Percentiles rank a stretch among this genome's conserved stretches.
These are phyloP conservation scores for Suillus lakei DNA, from an alignment of 768 basidiomycete genomes.

Conservation along the genomic window DNA sequence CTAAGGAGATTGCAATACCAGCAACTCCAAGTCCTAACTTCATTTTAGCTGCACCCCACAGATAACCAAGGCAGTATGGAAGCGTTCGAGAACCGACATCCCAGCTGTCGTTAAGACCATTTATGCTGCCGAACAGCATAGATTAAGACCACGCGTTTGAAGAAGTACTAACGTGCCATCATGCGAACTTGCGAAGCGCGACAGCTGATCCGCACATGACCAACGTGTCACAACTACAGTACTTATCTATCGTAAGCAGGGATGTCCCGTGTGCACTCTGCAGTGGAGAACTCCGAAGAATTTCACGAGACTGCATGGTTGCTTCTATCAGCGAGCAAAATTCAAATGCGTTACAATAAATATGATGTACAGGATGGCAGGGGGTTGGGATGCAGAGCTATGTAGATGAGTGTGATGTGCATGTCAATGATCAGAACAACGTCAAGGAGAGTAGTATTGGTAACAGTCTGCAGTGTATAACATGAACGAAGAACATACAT, in stretches of 20 bases:
- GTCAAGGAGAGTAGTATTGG: neutral
- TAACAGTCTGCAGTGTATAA: neutral
- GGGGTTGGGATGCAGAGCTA: neutral
- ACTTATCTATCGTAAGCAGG: neutral
- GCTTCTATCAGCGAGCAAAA: neutral
- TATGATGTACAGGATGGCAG: neutral
- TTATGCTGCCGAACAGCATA: constrained; percentile 15
- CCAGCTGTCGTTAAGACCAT: constrained; percentile 9
- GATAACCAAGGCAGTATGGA: constrained; percentile 3
- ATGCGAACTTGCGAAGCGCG: neutral
- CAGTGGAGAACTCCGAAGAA: neutral
- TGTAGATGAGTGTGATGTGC: neutral
- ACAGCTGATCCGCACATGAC: neutral
- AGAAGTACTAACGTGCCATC: neutral
- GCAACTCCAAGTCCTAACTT: constrained; percentile 31
- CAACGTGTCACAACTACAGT: neutral
- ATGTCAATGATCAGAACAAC: constrained; percentile 1
- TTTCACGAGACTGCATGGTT: neutral
- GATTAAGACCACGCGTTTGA: neutral
- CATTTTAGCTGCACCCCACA: constrained; percentile 18
- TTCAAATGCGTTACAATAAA: neutral
- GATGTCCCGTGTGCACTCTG: neutral
- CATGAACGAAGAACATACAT: neutral
- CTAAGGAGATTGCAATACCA: constrained; percentile 23
- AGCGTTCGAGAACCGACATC: constrained; percentile 10